A percentile compares a stretch with the other conserved stretches of the same genome.
These are phyloP conservation scores for Nannochloris sp. DNA, from an alignment of 139 green algal genomes.

Conservation along the genomic window DNA sequence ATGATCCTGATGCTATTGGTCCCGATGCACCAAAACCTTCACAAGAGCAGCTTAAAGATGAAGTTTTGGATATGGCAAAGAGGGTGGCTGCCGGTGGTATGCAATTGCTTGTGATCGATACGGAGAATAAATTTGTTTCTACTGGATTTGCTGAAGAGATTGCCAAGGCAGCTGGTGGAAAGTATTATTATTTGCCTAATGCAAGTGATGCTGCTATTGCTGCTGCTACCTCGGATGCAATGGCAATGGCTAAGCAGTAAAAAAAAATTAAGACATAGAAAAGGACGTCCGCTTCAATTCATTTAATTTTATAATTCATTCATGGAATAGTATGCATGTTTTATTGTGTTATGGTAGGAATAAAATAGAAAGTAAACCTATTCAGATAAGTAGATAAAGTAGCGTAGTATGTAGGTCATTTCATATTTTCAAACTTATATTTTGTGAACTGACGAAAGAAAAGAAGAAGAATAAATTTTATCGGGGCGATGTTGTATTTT, in stretches of 20 bases:
- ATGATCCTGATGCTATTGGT: constrained; percentile 80
- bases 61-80: constrained; percentile 92
- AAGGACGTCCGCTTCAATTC: neutral
- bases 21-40: constrained; percentile 73
- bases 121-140: constrained; percentile 94
- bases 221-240: constrained; percentile 66
- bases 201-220: constrained; percentile 85
- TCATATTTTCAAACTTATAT: too few relatives aligned
- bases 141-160: constrained; percentile 99
- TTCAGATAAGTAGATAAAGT: too few relatives aligned
- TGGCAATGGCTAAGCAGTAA: constrained; percentile 70
- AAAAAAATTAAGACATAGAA: neutral
- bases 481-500: too few relatives aligned
- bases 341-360: too few relatives aligned
- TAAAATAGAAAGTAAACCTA: too few relatives aligned
- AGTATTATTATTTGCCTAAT: constrained; percentile 94
- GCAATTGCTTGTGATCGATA: constrained; percentile 97
- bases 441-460: too few relatives aligned
- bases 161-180: constrained; percentile 60
- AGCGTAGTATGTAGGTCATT: too few relatives aligned
- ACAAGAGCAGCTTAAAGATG: constrained; percentile 43
- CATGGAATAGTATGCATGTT: too few relatives aligned
- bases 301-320: neutral
- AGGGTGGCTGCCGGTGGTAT: constrained; percentile 54
- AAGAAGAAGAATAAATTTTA: too few relatives aligned